A percentile compares a stretch with the other conserved stretches of the same genome.
These are phyloP conservation scores for Penicillium samsonianum DNA, from an alignment of 495 filamentous ascomycete genomes.

Conservation along the genomic window DNA sequence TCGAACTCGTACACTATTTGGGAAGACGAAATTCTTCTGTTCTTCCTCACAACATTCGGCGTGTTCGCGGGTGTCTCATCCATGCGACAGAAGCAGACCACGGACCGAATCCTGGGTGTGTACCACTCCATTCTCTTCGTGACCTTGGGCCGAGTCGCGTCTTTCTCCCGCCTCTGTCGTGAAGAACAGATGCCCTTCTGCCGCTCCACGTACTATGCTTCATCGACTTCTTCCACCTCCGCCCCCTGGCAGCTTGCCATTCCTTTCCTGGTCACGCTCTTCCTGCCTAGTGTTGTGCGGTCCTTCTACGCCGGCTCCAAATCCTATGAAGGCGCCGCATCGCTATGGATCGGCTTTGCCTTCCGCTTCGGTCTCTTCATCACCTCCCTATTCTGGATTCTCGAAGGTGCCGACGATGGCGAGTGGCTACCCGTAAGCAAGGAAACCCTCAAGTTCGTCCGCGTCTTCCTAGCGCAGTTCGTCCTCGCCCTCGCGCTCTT, in stretches of 20 bases:
- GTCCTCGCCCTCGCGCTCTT: conserved; percentile 67
- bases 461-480: conserved; percentile 72
- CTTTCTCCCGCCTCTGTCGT: conserved; percentile 88
- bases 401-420: conserved; percentile 89
- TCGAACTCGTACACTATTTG: conserved; percentile 99
- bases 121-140: conserved; percentile 86
- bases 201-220: conserved; percentile 92
- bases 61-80: conserved; percentile 70
- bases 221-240: conserved; percentile 86
- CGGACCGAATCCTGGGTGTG: conserved; percentile 69
- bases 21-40: conserved; percentile 94
- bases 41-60: conserved; percentile 88
- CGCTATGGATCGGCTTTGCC: conserved; percentile 77
- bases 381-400: conserved; percentile 79
- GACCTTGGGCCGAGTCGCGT: conserved; percentile 75
- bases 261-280: conserved; percentile 69
- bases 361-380: conserved; percentile 77
- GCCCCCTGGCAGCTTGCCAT: conserved; percentile 86
- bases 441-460: conserved; percentile 68
- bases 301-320: conserved; percentile 73
- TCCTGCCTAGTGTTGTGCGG: conserved; percentile 77
- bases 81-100: conserved; percentile 60
- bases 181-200: conserved; percentile 99
- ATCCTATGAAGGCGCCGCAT: conserved; percentile 82
- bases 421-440: conserved; percentile 71